Base-by-base conservation (phyloP, 129 eudicot genomes). In the Lactuca saligna region DNA sequence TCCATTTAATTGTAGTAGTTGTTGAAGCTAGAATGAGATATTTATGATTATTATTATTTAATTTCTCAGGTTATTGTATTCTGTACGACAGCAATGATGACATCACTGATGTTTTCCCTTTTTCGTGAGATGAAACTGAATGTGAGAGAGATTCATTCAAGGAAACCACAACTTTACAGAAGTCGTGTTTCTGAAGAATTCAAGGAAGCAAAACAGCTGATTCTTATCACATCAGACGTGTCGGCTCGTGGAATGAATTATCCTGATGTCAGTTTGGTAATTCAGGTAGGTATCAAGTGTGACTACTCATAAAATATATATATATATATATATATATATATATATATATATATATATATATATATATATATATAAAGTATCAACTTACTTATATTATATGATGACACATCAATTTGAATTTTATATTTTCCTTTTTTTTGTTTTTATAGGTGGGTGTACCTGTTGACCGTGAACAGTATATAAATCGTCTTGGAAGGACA, bases 231-330 rank as follows among this genome's bases (percentile, higher is more conserved):
- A 29, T 93, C 98, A 41, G 95, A 89, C 64, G 95, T 89, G 48
- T 86, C 95, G 34, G 77, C 96, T 69, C 89, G 92, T 57, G 98
- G 98, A 61, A 77, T 93, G 90, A 86, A 84, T 74, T 93, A 88
- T 78, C 98, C 96, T 10, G 96, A 93, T 81, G 96, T 93, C 78
- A 84, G 87, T 8, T 78, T 89, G 76, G 95, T 89, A 48, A 64
- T 93, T 80, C 98, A 93, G 96, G 98, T 93, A 25, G 29, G 29
- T 25, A 25, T 25, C 29, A 25, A 25, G 29, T 25, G 29, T 25
- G 29, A 25, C 29, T 25, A 1, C 29, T 25, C 29, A 25, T 25
- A 25, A 25, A 25, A 25, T 25, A 25, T 25, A 25, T 25, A 25
- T 25, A 25, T 25, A 25, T 0, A 25, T n/a, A n/a, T n/a, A 25